These are phyloP conservation scores for Gillenia trifoliata DNA, from an alignment of 306 rosid genomes.

Conservation along the genomic window DNA sequence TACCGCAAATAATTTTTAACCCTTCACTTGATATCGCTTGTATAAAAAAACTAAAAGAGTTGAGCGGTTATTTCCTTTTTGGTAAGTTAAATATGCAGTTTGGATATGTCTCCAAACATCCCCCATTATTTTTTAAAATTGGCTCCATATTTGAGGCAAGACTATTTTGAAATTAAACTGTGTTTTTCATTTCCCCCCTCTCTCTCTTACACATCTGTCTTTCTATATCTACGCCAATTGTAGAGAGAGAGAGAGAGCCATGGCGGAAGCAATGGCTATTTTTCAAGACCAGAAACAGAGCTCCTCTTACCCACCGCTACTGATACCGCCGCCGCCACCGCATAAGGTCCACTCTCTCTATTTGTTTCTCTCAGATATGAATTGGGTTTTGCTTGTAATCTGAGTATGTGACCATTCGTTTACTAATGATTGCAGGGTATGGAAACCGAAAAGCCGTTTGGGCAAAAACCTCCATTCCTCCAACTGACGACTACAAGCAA, in stretches of 20 bases:
- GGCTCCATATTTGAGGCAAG: neutral
- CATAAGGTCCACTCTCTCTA: constrained; percentile 8
- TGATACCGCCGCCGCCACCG: neutral
- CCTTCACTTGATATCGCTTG: too few relatives aligned
- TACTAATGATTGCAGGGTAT: constrained; percentile 9
- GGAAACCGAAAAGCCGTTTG: neutral
- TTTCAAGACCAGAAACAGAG: constrained; percentile 8
- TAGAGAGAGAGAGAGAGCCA: neutral
- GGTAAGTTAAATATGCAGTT: neutral
- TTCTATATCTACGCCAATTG: neutral
- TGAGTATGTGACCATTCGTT: neutral
- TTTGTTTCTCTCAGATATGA: neutral
- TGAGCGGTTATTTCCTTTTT: neutral
- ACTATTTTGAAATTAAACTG: neutral
- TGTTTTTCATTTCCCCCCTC: neutral
- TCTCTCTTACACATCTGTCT: neutral
- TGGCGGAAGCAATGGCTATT: constrained; percentile 10
- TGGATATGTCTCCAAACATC: neutral
- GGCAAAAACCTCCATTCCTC: neutral
- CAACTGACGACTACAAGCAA: neutral
- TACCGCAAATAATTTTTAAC: too few relatives aligned
- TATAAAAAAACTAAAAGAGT: too few relatives aligned
- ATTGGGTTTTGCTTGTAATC: neutral
- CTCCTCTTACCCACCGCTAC: neutral
- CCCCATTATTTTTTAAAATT: neutral